These are phyloP conservation scores for Geotrichum phurueaensis DNA, from an alignment of 1,139 yeast genomes.

Conservation along the genomic window DNA sequence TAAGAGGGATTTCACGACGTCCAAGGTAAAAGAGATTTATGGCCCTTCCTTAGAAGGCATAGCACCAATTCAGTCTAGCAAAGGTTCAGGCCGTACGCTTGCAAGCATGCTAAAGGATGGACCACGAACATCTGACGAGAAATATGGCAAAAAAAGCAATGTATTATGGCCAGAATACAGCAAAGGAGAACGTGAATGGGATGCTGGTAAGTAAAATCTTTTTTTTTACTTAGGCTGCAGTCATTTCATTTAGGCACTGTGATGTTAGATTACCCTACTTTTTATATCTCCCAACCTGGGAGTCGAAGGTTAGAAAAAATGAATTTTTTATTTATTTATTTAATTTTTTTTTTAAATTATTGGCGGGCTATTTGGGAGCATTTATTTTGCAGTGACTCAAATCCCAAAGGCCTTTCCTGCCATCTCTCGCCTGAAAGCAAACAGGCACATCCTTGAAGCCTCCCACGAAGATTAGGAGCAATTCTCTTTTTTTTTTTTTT, in stretches of 20 bases:
- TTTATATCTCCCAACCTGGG: not conserved
- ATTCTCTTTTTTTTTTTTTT: too few relatives aligned
- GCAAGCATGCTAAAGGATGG: not conserved
- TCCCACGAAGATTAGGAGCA: not conserved
- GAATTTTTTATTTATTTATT: not conserved
- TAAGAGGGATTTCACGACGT: not conserved
- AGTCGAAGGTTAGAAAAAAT: not conserved
- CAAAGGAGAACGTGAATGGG: slow-evolving; percentile 12
- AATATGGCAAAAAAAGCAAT: not conserved
- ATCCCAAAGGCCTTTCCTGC: too few relatives aligned
- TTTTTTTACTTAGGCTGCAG: not conserved
- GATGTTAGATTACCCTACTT: not conserved
- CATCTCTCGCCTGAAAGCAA: too few relatives aligned
- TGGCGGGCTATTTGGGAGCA: too few relatives aligned
- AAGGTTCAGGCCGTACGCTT: not conserved
- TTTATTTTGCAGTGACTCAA: too few relatives aligned
- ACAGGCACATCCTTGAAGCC: too few relatives aligned
- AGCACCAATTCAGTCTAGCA: not conserved
- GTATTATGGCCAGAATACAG: slow-evolving; percentile 8
- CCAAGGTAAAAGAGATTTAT: not conserved
- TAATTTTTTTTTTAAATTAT: too few relatives aligned
- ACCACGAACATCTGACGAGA: not conserved
- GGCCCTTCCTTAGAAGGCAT: not conserved
- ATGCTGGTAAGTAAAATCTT: not conserved
- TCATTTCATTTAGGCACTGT: not conserved